Base-by-base conservation (phyloP, 139 green algal species). In the Mesotaenium endlicherianum region DNA sequence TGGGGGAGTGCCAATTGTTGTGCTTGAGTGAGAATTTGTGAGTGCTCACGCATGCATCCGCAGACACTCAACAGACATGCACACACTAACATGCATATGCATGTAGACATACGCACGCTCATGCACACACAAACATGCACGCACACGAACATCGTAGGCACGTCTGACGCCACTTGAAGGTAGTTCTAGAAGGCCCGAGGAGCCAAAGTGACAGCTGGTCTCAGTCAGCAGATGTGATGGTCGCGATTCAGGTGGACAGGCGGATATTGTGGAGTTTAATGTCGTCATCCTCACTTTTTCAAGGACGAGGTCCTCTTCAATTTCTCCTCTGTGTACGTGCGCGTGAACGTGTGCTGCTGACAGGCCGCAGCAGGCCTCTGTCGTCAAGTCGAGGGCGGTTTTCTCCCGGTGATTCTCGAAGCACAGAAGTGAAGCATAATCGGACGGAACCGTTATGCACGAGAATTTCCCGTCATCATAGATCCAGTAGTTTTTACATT, bases 271-370 rank as follows among this genome's bases (percentile, higher is more conserved):
- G 0, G 11, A 80, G 57, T 8, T 8, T 0, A 81, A 3, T 70
- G 16, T 5, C 26, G 16, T n/a, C 2, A 43, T 49, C 26, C 64
- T 30, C 68, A 85, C 78, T 67, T 85, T 68, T n/a, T 85, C 78
- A 17, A 85, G 42, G 14, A 68, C n/a, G 31, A 85, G 68, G 30
- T 85, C 78, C 31, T 85, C 30, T 14, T 68, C 85, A 20, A 47
- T 60, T 39, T 85, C 78, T 5, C 70, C 70, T 2, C 20, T 11
- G 16, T 85, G 78, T 31, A 85, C 78, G 68, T 85, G 78, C 4
- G 78, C 78, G 43, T 85, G 78, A 14, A 85, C 68, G 31, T 85
- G 78, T 16, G 30, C 74, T 20, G 20, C n/a, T 16, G 85, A 68
- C 31, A 41, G 20, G 16, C 6, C 69, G 43, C 78, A 85, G 38